Evolutionary conservation across 768 basidiomycete genomes (phyloP).

Genomic region (Galerina marginata): DNA sequence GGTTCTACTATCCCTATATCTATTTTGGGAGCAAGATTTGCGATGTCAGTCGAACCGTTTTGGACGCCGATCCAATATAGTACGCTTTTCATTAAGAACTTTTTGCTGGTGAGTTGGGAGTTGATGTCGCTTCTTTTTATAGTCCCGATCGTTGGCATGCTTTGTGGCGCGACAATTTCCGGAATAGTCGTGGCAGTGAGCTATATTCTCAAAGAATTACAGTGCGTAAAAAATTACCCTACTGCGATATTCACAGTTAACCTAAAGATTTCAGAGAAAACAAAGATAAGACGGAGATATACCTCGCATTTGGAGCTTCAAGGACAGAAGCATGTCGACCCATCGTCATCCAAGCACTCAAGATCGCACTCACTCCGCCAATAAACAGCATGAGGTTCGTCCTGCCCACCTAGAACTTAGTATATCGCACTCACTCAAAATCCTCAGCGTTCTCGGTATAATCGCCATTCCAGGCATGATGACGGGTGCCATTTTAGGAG

Average conservation of each 20-base stretch:
- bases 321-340: constrained; percentile 85
- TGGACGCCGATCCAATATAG: constrained; percentile 87
- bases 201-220: constrained; percentile 76
- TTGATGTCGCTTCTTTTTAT: background rate
- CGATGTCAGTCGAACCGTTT: constrained; percentile 79
- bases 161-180: constrained; percentile 80
- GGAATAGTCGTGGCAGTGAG: constrained; percentile 74
- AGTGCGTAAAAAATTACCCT: constrained; percentile 46
- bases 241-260: background rate
- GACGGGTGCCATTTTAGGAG: constrained; percentile 90
- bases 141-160: constrained; percentile 89
- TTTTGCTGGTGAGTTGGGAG: too few relatives aligned
- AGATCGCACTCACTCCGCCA: constrained; percentile 77
- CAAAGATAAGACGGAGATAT: constrained; percentile 83
- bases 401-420: background rate
- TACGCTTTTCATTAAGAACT: constrained; percentile 34
- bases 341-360: constrained; percentile 78
- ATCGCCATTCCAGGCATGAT: constrained; percentile 91
- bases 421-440: background rate
- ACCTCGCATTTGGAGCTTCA: constrained; percentile 85
- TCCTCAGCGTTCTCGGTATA: constrained; percentile 72
- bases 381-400: constrained; percentile 85
- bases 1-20: constrained; percentile 82
- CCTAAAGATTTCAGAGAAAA: constrained; percentile 62
- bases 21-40: constrained; percentile 73